Evolutionary conservation across 768 basidiomycete species (phyloP).

Genomic region (Psilocybe cubensis): DNA sequence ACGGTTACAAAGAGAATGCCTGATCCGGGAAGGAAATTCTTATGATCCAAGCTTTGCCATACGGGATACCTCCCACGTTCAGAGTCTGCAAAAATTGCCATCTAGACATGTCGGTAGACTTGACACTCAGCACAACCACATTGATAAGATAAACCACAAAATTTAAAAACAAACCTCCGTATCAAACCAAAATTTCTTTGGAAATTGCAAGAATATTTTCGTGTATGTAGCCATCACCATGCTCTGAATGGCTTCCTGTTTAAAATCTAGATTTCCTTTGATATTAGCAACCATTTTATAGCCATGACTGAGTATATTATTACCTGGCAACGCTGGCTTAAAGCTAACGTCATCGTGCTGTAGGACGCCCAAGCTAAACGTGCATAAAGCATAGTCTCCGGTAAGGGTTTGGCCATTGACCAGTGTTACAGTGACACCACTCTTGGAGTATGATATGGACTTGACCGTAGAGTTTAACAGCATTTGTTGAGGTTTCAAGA

Average conservation of each 20-base stretch:
- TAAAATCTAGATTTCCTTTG: conserved; percentile 39
- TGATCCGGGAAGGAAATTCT: conserved; percentile 61
- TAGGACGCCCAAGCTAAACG: conserved; percentile 73
- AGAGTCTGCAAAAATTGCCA: conserved; percentile 59
- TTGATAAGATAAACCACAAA: not conserved
- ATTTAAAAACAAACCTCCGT: conserved; percentile 32
- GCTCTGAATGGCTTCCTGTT: conserved; percentile 64
- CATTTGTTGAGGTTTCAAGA: conserved; percentile 50
- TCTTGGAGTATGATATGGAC: conserved; percentile 45
- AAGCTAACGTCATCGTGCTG: conserved; percentile 66
- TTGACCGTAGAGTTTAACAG: conserved; percentile 55
- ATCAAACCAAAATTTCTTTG: conserved; percentile 58
- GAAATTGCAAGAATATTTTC: conserved; percentile 70
- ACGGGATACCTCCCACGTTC: conserved; percentile 66
- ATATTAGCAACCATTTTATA: not conserved
- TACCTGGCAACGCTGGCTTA: conserved; percentile 52
- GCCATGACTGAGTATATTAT: not conserved
- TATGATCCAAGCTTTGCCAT: conserved; percentile 68
- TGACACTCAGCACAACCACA: not conserved
- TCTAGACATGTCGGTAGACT: conserved; percentile 28
- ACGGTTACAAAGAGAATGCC: conserved; percentile 59
- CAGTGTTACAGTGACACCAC: conserved; percentile 51
- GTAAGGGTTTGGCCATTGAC: conserved; percentile 43
- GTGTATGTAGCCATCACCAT: conserved; percentile 71
- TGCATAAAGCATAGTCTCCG: conserved; percentile 64